Evolutionary conservation across 2,329 filamentous ascomycete genomes (phyloP), one percentile per base, ranked within the genome.

Genomic region (Aspergillus sp.): DNA sequence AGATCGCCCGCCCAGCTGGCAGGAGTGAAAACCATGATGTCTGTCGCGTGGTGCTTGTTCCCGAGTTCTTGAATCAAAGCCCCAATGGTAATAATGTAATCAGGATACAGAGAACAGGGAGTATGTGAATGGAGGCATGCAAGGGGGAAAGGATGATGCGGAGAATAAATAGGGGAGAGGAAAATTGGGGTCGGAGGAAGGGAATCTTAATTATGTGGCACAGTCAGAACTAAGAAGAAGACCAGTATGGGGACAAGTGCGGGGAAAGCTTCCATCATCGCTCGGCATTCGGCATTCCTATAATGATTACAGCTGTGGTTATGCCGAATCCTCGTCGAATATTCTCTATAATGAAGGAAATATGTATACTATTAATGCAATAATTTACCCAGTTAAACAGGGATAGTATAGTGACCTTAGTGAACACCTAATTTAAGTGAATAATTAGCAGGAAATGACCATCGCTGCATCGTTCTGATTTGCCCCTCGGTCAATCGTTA

Each of bases 11-110:
- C 72, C 66, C 72, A 75, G 52, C 69, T 63, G 18, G 78, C 72
- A 47, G 80, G 71, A 52, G 71, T 68, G 68, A 82, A 82, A 6
- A 81, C 78, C 80, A 83, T 82, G 24, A 55, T 50, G 22, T 45
- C 22, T 29, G 54, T 52, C 32, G 56, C 36, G 16, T 22, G 45
- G 18, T 14, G 4, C n/a, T 10, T 24, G 18, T 29, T 29, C 26
- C 6, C 26, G 26, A 9, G 4, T 5, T 45, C n/a, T 52, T 3
- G 42, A 2, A 24, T 29, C 18, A 39, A 24, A 24, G 24, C 24
- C 24, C 26, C 9, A 9, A 29, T 6, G 5, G 22, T 36, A 12
- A 24, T 26, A 18, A 29, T 20, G 29, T 4, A 45, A 55, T 22
- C 10, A n/a, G 10, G 18, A 50, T 22, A 49, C 16, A 58, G 46